Evolutionary conservation across 345 rosid genomes (phyloP), one percentile per base, ranked within the genome.

Genomic region (Gossypium mustelinum): DNA sequence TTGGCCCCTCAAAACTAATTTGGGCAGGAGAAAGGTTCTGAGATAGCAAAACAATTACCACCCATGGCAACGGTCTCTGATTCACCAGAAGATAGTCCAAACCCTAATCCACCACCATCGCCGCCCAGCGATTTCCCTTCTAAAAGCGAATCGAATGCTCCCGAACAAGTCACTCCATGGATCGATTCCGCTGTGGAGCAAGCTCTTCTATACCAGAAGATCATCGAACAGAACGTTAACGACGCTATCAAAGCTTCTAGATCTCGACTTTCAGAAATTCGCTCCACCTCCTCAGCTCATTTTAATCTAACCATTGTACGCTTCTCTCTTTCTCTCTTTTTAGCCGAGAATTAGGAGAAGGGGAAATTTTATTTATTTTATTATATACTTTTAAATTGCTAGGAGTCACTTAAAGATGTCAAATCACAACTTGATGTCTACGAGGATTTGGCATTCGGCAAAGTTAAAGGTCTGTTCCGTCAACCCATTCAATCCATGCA

Each of bases 111-210:
- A 20, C 76, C 74, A 34, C 1, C 56, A 1, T 25, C 34, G 71
- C 62, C 78, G 1, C 78, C 66, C 11, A 75, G 48, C 55, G 76
- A 73, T 16, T 14, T 76, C 55, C 57, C 83, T 72, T 72, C 69
- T 5, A 67, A 65, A 75, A 77, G 80, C 17, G 81, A 82, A 52
- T 78, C 88, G 75, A 84, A 83, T 75, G 18, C 84, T 73, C 78
- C 82, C 11, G 89, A 86, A 70, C 81, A 84, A 76, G 84, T 79
- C 4, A 70, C 86, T 51, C 88, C 89, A 29, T 95, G 97, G 99
- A 85, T 89, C 73, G 97, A 89, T 24, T 79, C 85, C 76, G 88
- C 93, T 17, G 66, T 87, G 80, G 86, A 84, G 64, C 94, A 91
- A 70, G 89, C 88, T 66, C 78, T 84, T 51, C 77, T 86, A 27